Evolutionary conservation across 257 asterid species (phyloP).

Genomic region (Forsythia viridissima): DNA sequence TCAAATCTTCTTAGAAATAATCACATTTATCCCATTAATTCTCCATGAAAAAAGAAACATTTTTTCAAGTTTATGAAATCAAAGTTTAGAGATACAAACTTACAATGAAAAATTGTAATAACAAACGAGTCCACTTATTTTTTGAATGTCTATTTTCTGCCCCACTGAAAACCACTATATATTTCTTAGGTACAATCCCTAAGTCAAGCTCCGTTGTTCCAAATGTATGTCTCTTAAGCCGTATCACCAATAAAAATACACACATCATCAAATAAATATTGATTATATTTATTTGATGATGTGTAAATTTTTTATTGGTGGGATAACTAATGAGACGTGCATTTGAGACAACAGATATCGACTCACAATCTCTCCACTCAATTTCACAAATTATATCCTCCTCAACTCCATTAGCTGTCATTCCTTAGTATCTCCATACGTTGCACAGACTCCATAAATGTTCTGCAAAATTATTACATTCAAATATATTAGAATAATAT

Average conservation of each 20-base stretch:
- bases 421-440: constrained; percentile 52
- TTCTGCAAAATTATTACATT: constrained; percentile 36
- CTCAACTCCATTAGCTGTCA: constrained; percentile 1
- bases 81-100: neutral
- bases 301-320: no score
- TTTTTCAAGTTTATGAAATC: neutral
- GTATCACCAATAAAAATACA: no score
- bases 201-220: no score
- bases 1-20: no score
- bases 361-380: neutral
- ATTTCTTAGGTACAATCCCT: neutral
- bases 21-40: no score
- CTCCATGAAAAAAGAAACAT: neutral
- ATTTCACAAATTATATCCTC: neutral
- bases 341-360: no score
- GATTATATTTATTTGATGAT: no score
- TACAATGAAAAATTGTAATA: neutral
- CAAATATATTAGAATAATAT: neutral
- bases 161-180: neutral
- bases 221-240: no score
- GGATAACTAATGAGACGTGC: no score
- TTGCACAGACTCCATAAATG: constrained; percentile 49
- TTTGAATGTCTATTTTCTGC: neutral
- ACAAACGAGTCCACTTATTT: neutral
- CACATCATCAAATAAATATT: no score